Evolutionary conservation across 257 asterid species (phyloP).

Genomic region (Nyctanthes arbortristis): DNA sequence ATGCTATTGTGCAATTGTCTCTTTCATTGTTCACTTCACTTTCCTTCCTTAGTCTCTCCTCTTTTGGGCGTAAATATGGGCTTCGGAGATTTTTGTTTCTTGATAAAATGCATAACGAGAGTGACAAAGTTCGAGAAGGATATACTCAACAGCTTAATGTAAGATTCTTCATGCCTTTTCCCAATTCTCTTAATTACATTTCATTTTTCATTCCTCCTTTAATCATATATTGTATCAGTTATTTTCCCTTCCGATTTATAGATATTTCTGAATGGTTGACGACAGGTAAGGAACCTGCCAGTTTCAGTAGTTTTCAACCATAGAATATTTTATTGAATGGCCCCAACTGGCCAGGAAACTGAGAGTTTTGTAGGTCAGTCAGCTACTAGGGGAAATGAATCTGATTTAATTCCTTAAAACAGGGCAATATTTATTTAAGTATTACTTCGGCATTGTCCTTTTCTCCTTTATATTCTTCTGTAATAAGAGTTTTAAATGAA

Average conservation of each 20-base stretch:
- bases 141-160: constrained; percentile 70
- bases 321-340: background rate
- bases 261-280: background rate
- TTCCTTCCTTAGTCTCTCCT: constrained; percentile 70
- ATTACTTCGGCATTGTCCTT: background rate
- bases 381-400: background rate
- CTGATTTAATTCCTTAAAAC: background rate
- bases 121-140: constrained; percentile 67
- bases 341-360: background rate
- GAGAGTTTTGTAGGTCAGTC: background rate
- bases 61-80: constrained; percentile 67
- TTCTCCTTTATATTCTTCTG: too few relatives aligned
- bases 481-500: background rate
- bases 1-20: constrained; percentile 63
- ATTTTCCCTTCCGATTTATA: background rate
- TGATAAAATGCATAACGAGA: constrained; percentile 65
- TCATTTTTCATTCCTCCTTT: background rate
- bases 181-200: too few relatives aligned
- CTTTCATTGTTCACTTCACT: constrained; percentile 63
- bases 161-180: constrained; percentile 25
- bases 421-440: background rate
- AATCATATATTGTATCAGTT: background rate
- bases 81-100: constrained; percentile 73
- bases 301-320: background rate
- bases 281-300: background rate